Evolutionary conservation across 1,284 basidiomycete genomes (phyloP).

Genomic region (Pterula multifida): DNA sequence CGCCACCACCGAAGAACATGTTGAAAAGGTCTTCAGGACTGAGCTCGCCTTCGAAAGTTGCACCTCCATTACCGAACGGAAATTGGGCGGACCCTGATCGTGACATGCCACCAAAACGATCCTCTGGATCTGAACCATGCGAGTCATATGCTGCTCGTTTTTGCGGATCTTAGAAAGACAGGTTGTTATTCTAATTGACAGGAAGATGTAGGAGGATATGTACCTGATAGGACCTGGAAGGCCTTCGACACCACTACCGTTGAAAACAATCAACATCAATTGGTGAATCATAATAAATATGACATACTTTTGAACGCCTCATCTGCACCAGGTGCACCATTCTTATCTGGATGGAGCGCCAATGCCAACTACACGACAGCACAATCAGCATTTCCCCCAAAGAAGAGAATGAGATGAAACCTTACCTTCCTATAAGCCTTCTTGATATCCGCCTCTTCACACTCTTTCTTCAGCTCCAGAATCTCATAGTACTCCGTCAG

Average conservation of each 20-base stretch:
- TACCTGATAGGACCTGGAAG: slow-evolving; percentile 86
- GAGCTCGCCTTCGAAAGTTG: slow-evolving; percentile 69
- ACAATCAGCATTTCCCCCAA: slow-evolving; percentile 2
- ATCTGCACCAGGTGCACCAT: slow-evolving; percentile 94
- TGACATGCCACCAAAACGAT: slow-evolving; percentile 61
- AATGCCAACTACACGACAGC: slow-evolving; percentile 61
- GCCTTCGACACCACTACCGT: slow-evolving; percentile 91
- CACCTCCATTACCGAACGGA: slow-evolving; percentile 36
- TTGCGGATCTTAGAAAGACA: slow-evolving; percentile 51
- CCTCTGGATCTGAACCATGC: slow-evolving; percentile 80
- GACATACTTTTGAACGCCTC: slow-evolving; percentile 97
- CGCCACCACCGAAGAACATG: slow-evolving; percentile 90
- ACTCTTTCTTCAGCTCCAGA: slow-evolving; percentile 72
- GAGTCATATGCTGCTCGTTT: slow-evolving; percentile 87
- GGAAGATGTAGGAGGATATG: slow-evolving; percentile 9
- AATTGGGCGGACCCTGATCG: slow-evolving; percentile 43
- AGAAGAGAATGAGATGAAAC: slow-evolving; percentile 9
- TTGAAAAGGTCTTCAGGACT: slow-evolving; percentile 96
- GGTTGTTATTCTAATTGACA: too few relatives aligned
- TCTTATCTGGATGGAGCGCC: slow-evolving; percentile 94
- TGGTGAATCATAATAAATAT: slow-evolving; percentile 4
- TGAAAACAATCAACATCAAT: slow-evolving; percentile 9
- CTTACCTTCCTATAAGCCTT: slow-evolving; percentile 92
- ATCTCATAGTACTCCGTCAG: slow-evolving; percentile 93
- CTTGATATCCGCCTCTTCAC: slow-evolving; percentile 87